Base-by-base conservation (phyloP, 352 stramenopile species). In the Globisporangium carolinianum region DNA sequence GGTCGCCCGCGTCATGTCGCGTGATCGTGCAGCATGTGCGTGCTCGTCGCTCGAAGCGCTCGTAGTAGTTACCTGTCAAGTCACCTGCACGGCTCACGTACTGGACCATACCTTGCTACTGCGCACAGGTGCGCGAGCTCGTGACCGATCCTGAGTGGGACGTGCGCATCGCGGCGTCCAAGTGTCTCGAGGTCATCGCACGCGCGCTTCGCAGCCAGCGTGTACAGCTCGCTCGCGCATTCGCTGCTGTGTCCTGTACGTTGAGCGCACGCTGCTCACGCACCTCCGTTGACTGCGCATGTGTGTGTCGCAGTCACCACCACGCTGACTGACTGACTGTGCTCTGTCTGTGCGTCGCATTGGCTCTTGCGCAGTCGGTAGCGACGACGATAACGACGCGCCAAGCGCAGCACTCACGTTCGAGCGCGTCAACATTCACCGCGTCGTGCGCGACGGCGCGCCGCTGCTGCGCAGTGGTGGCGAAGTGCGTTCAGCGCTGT, bases 391-490 rank as follows among this genome's bases (percentile, higher is more conserved):
- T 46, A 67, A 66, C 12, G 70, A 83, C 32, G 62, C 65, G 46
- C 74, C 58, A 9, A 71, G 59, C 39, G 63, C 51, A 6, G 71
- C 66, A 43, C 67, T 89, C 7, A 86, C 76, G 51, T 70, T 83
- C 39, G 63, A 76, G 43, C 83, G 68, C 0, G 80, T 94, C 24
- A 61, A 89, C 50, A 67, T 94, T 12, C 47, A 61, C 0, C 62
- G 65, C 1, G 79, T 94, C 52, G 70, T 94, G 47, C 56, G 54
- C 1, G 67, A 90, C 15, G 85, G 80, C 5, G 77, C 80, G 11
- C 81, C 85, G 32, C 47, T 94, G 41, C 49, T 94, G 36, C 75
- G 82, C 8, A 92, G 77, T 52, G 85, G 85, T 24, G 85, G 85
- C 35, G 79, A 94, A 63, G 79, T 86, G n/a, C 15, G 67, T 68